Evolutionary conservation across 2,329 filamentous ascomycete genomes (phyloP), one percentile per base, ranked within the genome.

Genomic region (Graphium sp.): DNA sequence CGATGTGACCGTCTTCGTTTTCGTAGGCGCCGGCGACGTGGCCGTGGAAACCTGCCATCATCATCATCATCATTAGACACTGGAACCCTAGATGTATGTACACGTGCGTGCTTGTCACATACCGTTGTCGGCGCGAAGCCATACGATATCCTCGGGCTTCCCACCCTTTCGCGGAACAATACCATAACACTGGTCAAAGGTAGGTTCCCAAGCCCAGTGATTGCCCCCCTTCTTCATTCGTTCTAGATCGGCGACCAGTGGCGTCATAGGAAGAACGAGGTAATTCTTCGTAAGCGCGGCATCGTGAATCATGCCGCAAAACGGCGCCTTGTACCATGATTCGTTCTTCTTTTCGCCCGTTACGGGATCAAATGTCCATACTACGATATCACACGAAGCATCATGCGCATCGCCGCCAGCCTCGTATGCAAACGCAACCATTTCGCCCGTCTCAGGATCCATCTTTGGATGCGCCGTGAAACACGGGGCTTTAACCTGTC

Each of bases 121-220:
- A 62, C 61, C 61, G 31, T 66, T 66, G 27, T 59, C 55, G 7
- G 57, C 56, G 16, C 58, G 41, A 28, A 65, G 52, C 62, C 62
- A 66, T 1, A 57, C 44, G 23, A 66, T 60, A 40, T 68, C 63
- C 34, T 62, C 59, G 0, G 55, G 50, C 36, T 59, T 63, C 0
- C 53, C 62, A 4, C 56, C 55, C 4, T 56, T 43, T 6, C 64
- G 49, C 4, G 62, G 62, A 3, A 67, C 60, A 10, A 68, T 47
- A 1, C 59, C 64, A 35, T 67, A 68, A 45, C 56, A 59, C 39
- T 66, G 62, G 37, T 67, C 61, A 40, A 67, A 62, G 4, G 62
- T 46, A 1, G 61, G 57, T 31, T 63, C 58, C 60, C 59, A 62
- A 0, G 58, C 58, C 42, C 58, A 64, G 41, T 64, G 60, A 35